Base-by-base conservation (phyloP, 352 stramenopile species). In the Phytophthora chlamydospora region DNA sequence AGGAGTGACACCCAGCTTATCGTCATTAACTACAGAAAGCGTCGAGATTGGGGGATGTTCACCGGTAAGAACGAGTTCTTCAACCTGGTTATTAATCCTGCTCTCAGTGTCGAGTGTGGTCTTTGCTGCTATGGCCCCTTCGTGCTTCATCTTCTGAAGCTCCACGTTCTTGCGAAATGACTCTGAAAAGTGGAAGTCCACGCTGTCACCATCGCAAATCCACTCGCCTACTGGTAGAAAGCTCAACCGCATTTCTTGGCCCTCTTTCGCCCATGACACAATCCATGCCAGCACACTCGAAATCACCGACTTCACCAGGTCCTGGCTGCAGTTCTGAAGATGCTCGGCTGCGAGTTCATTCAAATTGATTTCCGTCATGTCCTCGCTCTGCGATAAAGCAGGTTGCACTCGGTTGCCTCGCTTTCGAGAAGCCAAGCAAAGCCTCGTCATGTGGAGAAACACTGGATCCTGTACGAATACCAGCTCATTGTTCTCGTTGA, bases 171-270 rank as follows among this genome's bases (percentile, higher is more conserved):
- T 46, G 27, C 73, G 48, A 34, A 87, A 83, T 21, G 75, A 70
- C 3, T 67, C 49, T 0, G 67, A 43, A 38, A 88, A 88, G 6
- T 13, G 36, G 43, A 90, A 85, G 24, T 61, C 57, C 7, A 62
- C 61, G 32, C 56, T 65, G 9, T 77, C 69, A 10, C 56, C 54
- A 14, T 62, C 36, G 52, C 71, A 84, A 40, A 62, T 29, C 80
- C 80, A 90, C 39, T 90, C 78, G n/a, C 80, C 80, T 6, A 88
- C 32, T 3, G 80, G 80, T 7, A 69, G 43, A 10, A 87, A 59
- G 5, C 66, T 70, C 16, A 90, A 48, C 2, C 67, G 64, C 33
- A 83, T 54, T 19, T 58, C 35, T 7, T 62, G 62, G 6, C 75
- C 75, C 33, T 76, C 66, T 52, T 88, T 88, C 29, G 71, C 70